phyloP scores from a whole-genome alignment of 345 rosid species.

The Aquilaria malaccensis region DNA sequence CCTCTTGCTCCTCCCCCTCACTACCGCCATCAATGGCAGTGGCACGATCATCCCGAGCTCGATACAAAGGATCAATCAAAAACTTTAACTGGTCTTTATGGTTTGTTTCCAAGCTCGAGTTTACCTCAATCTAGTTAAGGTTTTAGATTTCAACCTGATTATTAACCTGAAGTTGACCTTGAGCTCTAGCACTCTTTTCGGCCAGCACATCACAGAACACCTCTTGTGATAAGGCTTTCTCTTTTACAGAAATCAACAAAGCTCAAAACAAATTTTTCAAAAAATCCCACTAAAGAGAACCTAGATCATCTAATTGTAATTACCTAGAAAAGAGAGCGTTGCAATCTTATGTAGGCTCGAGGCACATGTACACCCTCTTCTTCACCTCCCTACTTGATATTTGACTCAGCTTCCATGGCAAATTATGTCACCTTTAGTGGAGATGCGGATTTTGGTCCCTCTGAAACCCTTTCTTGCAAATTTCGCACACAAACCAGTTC shows the following conservation, averaged over 20 bases:
- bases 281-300: slow-evolving; percentile 7
- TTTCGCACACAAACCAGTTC: slow-evolving; percentile 89
- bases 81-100: slow-evolving; percentile 16
- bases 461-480: slow-evolving; percentile 94
- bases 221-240: slow-evolving; percentile 89
- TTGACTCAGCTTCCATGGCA: slow-evolving; percentile 91
- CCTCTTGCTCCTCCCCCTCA: too few relatives aligned
- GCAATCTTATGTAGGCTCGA: slow-evolving; percentile 68
- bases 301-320: neutral
- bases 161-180: slow-evolving; percentile 14
- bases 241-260: slow-evolving; percentile 38
- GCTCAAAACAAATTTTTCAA: neutral
- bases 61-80: too few relatives aligned
- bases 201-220: slow-evolving; percentile 93
- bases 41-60: too few relatives aligned
- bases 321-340: slow-evolving; percentile 89
- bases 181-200: slow-evolving; percentile 61
- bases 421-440: slow-evolving; percentile 88
- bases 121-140: slow-evolving; percentile 17
- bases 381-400: slow-evolving; percentile 81
- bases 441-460: slow-evolving; percentile 95
- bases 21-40: too few relatives aligned
- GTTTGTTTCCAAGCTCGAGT: slow-evolving; percentile 25
- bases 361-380: slow-evolving; percentile 92
- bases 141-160: slow-evolving; percentile 14